A percentile compares a stretch with the other conserved stretches of the same genome.
Evolutionary conservation across 129 eudicot genomes (phyloP).

Genomic region (Logfia minima): DNA sequence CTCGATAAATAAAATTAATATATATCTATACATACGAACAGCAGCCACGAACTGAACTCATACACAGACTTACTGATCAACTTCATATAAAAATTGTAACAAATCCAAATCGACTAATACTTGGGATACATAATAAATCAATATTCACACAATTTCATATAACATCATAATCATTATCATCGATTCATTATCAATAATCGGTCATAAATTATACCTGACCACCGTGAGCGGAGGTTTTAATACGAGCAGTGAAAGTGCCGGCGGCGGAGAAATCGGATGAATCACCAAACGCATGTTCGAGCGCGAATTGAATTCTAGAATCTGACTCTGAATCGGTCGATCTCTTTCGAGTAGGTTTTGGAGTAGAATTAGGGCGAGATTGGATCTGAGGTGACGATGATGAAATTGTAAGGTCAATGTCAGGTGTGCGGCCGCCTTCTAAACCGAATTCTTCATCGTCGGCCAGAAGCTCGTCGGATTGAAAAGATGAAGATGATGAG

Average conservation of each 20-base stretch:
- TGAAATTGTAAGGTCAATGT: constrained; percentile 22
- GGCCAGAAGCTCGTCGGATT: constrained; percentile 75
- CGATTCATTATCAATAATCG: not conserved
- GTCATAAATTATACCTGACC: constrained; percentile 54
- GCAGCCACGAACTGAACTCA: not conserved
- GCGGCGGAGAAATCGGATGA: constrained; percentile 69
- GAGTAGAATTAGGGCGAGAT: constrained; percentile 20
- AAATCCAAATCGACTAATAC: not conserved
- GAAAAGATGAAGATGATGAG: constrained; percentile 43
- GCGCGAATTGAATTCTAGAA: constrained; percentile 69
- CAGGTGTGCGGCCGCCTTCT: constrained; percentile 53
- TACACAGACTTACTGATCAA: too few species aligned
- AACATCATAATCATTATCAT: not conserved
- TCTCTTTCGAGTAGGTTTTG: constrained; percentile 35
- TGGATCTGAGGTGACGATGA: constrained; percentile 30
- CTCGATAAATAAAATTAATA: too few species aligned
- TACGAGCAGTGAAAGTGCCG: constrained; percentile 85
- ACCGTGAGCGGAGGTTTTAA: constrained; percentile 68
- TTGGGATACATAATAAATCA: not conserved
- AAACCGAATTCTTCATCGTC: constrained; percentile 86
- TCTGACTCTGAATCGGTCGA: constrained; percentile 58
- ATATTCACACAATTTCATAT: not conserved
- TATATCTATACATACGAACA: not conserved
- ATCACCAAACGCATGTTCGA: constrained; percentile 83
- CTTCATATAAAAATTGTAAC: not conserved